Base-by-base conservation (phyloP, 257 asterid species). In the Nicotiana paniculata region DNA sequence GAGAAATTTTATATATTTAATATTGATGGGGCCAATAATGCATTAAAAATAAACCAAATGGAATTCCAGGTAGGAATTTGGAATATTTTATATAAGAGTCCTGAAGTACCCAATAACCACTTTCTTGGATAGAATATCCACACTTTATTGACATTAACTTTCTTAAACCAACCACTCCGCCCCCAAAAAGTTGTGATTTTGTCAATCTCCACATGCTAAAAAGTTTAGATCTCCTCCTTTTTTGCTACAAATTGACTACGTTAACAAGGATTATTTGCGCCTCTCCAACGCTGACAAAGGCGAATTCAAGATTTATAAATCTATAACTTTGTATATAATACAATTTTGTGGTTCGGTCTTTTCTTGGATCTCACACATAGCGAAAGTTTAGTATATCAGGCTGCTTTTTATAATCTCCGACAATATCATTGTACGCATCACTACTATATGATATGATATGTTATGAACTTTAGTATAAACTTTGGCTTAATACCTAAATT, bases 201-300 rank as follows among this genome's bases (percentile, higher is more conserved):
- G 88, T 86, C 91, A 88, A 89, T 85, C 88, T 86, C 89, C 90
- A 89, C 92, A 86, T 88, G 92, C 86, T 77, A 67, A 86, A 83
- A 84, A 85, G 53, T 67, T n/a, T 21, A 26, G 26, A 79, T 64
- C 58, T 79, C 18, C 10, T 77, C 5, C 2, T 55, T 55, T 54
- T 9, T 54, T 17, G 15, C 18, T 8, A 37, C 17, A 37, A 1
- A 81, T 12, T 24, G 16, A 43, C 26, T 26, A 15, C 35, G 7
- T 30, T 26, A 61, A 4, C 18, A 1, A 64, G 63, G 46, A 64
- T 32, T 61, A 64, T 63, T 48, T 11, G 55, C 10, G 46, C 46
- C 46, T 1, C 39, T 35, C 39, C 39, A 35, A 35, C 3, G 37
- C 0, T 33, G 37, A 33, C 3, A 33, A 33, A 33, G 3, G 37